A percentile compares a stretch with the other conserved stretches of the same genome.
phyloP scores from a whole-genome alignment of 1,139 yeast species.

The Debaryomycetaceae sp. region DNA sequence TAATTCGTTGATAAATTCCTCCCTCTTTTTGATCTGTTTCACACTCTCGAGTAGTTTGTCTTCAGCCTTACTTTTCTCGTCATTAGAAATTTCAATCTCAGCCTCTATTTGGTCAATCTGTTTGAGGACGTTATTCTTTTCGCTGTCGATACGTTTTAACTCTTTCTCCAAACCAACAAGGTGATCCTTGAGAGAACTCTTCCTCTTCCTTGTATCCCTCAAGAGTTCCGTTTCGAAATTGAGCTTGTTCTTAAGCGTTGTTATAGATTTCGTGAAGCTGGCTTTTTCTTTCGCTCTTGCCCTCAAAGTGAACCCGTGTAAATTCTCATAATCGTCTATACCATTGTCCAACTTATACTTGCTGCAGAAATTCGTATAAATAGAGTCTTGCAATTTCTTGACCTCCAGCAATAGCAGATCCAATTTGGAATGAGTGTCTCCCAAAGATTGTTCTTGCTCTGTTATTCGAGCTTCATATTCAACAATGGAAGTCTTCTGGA shows the following conservation, averaged over 20 bases:
- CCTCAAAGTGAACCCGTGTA: slow-evolving; percentile 61
- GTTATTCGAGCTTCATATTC: slow-evolving; percentile 16
- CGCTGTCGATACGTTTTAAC: slow-evolving; percentile 24
- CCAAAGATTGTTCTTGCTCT: slow-evolving; percentile 18
- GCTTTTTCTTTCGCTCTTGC: slow-evolving; percentile 62
- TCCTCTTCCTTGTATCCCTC: slow-evolving; percentile 46
- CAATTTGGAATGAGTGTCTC: slow-evolving; percentile 29
- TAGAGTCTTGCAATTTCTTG: slow-evolving; percentile 33
- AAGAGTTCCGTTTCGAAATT: slow-evolving; percentile 61
- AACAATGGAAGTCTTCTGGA: slow-evolving; percentile 32
- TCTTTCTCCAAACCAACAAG: slow-evolving; percentile 29
- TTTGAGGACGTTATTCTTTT: slow-evolving; percentile 30
- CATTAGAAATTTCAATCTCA: slow-evolving; percentile 42
- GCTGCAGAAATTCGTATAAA: slow-evolving; percentile 55
- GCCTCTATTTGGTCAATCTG: slow-evolving; percentile 48
- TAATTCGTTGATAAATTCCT: slow-evolving; percentile 31
- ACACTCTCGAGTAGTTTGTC: slow-evolving; percentile 22
- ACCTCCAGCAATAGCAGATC: slow-evolving; percentile 24
- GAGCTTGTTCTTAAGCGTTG: slow-evolving; percentile 59
- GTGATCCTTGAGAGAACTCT: slow-evolving; percentile 32
- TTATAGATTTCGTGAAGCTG: slow-evolving; percentile 55
- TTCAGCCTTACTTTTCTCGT: slow-evolving; percentile 32
- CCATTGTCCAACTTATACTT: slow-evolving; percentile 48
- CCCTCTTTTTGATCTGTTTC: slow-evolving; percentile 25
- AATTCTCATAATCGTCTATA: slow-evolving; percentile 64